phyloP scores from a whole-genome alignment of 208 protist genomes.

The Trypanosoma rangeli region DNA sequence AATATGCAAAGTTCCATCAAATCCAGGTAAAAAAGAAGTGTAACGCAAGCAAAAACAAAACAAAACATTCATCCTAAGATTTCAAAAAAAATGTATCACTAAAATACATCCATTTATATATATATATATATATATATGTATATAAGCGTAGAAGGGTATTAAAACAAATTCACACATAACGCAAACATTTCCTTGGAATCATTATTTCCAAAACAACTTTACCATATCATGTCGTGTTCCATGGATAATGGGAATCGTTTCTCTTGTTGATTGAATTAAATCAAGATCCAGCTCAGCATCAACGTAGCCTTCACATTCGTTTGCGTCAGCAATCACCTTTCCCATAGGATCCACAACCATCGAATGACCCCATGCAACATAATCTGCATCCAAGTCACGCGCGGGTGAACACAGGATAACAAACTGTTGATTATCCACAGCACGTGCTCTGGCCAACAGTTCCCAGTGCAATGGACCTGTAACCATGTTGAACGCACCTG shows the following conservation, averaged over 20 bases:
- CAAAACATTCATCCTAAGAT: too few relatives aligned
- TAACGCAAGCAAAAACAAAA: too few relatives aligned
- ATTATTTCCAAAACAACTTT: constrained; percentile 53
- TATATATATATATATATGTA: too few relatives aligned
- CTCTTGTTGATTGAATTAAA: constrained; percentile 41
- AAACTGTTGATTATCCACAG: constrained; percentile 95
- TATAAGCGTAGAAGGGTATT: too few relatives aligned
- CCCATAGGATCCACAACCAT: constrained; percentile 94
- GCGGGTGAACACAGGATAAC: constrained; percentile 95
- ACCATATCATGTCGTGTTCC: constrained; percentile 82
- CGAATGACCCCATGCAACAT: constrained; percentile 97
- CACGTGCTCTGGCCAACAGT: constrained; percentile 87
- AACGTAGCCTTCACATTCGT: constrained; percentile 65
- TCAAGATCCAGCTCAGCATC: constrained; percentile 68
- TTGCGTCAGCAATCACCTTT: constrained; percentile 56
- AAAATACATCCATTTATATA: too few relatives aligned
- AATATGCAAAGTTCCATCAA: too few relatives aligned
- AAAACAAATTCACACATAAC: too few relatives aligned
- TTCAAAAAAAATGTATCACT: too few relatives aligned
- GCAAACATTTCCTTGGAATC: not conserved
- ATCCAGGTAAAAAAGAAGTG: too few relatives aligned
- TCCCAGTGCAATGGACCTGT: constrained; percentile 99
- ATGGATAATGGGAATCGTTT: constrained; percentile 77
- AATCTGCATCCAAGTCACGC: constrained; percentile 80
- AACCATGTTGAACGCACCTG: constrained; percentile 98